Base-by-base conservation (phyloP, 441 rosid species). In the Heliophila coronopifolia region DNA sequence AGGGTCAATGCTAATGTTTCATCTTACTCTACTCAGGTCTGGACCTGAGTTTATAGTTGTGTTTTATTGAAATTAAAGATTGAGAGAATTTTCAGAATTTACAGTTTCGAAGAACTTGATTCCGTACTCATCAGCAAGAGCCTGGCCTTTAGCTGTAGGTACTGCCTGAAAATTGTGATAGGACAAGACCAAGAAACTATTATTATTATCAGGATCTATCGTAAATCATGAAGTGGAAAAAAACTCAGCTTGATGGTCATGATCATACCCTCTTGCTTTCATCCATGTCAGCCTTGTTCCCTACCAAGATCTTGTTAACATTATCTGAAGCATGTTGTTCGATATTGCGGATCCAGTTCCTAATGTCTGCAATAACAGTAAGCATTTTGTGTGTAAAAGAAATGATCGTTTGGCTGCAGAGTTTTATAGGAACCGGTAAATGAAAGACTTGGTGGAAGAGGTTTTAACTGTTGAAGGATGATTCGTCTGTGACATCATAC, bases 41-140 rank as follows among this genome's bases (percentile, higher is more conserved):
- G n/a, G n/a, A n/a, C n/a, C n/a, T n/a, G n/a, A n/a, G n/a, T n/a
- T n/a, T n/a, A n/a, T n/a, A n/a, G n/a, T n/a, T n/a, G n/a, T n/a
- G n/a, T n/a, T n/a, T n/a, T n/a, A n/a, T n/a, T n/a, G n/a, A n/a
- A n/a, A n/a, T n/a, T n/a, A n/a, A n/a, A n/a, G n/a, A n/a, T n/a
- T n/a, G n/a, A n/a, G n/a, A n/a, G n/a, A n/a, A n/a, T n/a, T n/a
- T n/a, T n/a, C n/a, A n/a, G n/a, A n/a, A n/a, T n/a, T n/a, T 72
- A 80, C 96, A 54, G 96, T 82, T 61, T 87, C 96, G 49, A 80
- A 87, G 58, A 87, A 84, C 70, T 80, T 80, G 76, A 87, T 87
- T 37, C 94, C 96, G 48, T 84, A 84, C 63, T 84, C 96, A 63
- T 87, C 96, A 25, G 96, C 96, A 28, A 87, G 84, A 41, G 94